These are phyloP conservation scores for Ceratocystis ficicola DNA, from an alignment of 2,329 filamentous ascomycete genomes.

Conservation along the genomic window DNA sequence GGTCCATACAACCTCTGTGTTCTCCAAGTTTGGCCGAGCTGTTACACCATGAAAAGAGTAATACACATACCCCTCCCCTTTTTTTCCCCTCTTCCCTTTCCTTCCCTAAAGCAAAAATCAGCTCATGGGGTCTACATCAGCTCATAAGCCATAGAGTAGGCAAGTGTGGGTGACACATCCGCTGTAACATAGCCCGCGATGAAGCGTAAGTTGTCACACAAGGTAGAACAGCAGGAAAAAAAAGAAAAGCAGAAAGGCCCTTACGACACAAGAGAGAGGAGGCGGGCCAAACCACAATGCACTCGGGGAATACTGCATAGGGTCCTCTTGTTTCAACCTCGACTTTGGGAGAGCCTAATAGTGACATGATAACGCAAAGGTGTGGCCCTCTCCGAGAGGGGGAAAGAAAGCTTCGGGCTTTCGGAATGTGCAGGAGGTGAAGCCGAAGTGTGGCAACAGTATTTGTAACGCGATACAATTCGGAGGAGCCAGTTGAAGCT, in stretches of 20 bases:
- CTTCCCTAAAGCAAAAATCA: neutral
- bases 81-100: neutral
- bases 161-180: constrained; percentile 2
- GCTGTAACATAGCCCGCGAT: neutral
- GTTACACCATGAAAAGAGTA: neutral
- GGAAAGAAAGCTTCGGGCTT: neutral
- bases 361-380: too few relatives aligned
- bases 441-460: neutral
- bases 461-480: neutral
- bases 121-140: neutral
- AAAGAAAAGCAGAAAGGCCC: neutral
- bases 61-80: neutral
- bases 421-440: neutral
- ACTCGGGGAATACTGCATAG: neutral
- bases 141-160: neutral
- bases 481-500: neutral
- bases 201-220: neutral
- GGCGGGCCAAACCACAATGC: neutral
- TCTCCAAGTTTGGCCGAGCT: neutral
- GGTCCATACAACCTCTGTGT: neutral
- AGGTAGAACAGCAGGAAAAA: neutral
- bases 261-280: neutral
- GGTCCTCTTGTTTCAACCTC: neutral
- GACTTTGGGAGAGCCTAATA: too few relatives aligned
- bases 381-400: neutral